These are phyloP conservation scores for Lophium mytilinum DNA, from an alignment of 495 filamentous ascomycete genomes.

Conservation along the genomic window DNA sequence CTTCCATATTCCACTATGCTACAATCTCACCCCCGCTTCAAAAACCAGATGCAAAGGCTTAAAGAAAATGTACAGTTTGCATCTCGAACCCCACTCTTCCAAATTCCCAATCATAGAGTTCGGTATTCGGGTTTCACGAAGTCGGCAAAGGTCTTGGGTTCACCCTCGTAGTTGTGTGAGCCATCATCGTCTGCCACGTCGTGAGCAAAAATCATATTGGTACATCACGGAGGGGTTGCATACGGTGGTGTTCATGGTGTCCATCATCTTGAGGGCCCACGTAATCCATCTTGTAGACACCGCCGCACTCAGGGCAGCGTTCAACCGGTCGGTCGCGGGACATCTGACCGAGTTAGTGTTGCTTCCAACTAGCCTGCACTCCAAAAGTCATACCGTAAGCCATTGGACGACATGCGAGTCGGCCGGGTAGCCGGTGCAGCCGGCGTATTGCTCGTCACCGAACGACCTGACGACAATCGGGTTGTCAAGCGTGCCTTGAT, in stretches of 20 bases:
- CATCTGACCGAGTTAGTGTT: conserved; percentile 44
- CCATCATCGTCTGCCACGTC: conserved; percentile 16
- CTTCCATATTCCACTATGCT: conserved; percentile 13
- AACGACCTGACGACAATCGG: conserved; percentile 82
- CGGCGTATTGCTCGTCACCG: conserved; percentile 92
- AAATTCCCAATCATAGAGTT: conserved; percentile 37
- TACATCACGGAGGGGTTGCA: neutral
- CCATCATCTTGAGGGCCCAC: conserved; percentile 56
- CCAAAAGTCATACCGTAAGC: conserved; percentile 62
- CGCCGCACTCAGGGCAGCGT: conserved; percentile 92
- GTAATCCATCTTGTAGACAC: conserved; percentile 95
- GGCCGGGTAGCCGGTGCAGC: conserved; percentile 88
- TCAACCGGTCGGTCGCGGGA: conserved; percentile 83
- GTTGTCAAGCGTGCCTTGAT: conserved; percentile 74
- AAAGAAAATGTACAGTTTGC: conserved; percentile 5
- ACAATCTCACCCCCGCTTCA: conserved; percentile 4
- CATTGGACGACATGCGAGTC: conserved; percentile 88
- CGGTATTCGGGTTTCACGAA: conserved; percentile 87
- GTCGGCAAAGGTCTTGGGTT: conserved; percentile 90
- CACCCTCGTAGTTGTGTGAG: conserved; percentile 44
- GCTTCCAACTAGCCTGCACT: neutral
- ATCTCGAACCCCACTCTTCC: conserved; percentile 8
- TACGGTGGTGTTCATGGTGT: conserved; percentile 41
- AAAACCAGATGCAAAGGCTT: neutral
- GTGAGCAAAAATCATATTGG: neutral